phyloP scores from a whole-genome alignment of 2,329 filamentous ascomycete species.

The Zelopaecilomyces penicillatus region DNA sequence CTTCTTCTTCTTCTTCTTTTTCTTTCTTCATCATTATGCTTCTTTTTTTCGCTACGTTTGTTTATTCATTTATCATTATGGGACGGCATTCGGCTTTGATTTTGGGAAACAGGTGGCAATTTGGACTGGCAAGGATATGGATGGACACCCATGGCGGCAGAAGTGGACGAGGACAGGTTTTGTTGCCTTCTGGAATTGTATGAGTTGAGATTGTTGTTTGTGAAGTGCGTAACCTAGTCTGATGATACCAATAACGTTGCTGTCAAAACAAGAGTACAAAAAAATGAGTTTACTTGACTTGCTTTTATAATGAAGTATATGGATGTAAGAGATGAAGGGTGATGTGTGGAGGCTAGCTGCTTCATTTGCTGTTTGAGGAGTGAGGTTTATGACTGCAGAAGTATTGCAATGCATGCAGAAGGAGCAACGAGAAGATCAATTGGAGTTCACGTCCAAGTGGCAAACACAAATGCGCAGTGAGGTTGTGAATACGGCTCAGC shows the following conservation, averaged over 20 bases:
- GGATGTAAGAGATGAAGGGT: no score
- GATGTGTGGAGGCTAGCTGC: no score
- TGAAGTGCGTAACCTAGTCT: constrained; percentile 10
- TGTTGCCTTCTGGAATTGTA: constrained; percentile 8
- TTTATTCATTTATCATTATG: background rate
- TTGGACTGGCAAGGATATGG: no score
- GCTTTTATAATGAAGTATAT: no score
- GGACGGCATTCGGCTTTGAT: constrained; percentile 1
- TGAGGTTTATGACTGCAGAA: no score
- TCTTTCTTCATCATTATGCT: background rate
- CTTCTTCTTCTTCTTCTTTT: background rate
- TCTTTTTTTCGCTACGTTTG: background rate
- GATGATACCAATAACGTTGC: constrained; percentile 10
- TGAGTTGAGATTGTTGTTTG: constrained; percentile 10
- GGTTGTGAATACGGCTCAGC: no score
- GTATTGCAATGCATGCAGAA: no score
- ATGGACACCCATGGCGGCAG: constrained; percentile 5
- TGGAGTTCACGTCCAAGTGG: no score
- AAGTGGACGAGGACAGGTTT: constrained; percentile 10
- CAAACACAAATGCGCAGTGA: no score
- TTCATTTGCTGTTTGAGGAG: no score
- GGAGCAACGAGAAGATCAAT: no score
- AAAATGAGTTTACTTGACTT: no score
- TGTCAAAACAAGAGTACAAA: background rate
- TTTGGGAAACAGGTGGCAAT: background rate